Conservation (phyloP, 495 filamentous ascomycete species). For the Aspergillus bertholletiae region DNA sequence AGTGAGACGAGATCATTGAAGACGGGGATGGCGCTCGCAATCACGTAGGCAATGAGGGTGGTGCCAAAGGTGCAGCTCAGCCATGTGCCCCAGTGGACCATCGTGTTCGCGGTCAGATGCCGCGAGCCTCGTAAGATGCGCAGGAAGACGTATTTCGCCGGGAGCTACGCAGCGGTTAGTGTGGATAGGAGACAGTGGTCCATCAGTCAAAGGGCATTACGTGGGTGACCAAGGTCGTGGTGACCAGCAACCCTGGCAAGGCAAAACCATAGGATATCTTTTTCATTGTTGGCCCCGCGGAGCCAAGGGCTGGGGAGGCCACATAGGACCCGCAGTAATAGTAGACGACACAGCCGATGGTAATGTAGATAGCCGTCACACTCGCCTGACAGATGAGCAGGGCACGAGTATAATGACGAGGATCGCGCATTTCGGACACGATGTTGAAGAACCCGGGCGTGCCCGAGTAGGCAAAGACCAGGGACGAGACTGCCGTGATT, state of each 20-base stretch:
- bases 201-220: conserved; percentile 50
- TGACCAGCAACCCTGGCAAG: conserved; percentile 50
- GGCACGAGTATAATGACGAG: conserved; percentile 55
- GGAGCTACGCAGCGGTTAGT: conserved; percentile 34
- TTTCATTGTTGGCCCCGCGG: conserved; percentile 56
- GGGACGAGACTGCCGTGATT: conserved; percentile 63
- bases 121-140: conserved; percentile 52
- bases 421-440: conserved; percentile 71
- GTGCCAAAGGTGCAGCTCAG: conserved; percentile 50
- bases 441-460: conserved; percentile 68
- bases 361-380: conserved; percentile 59
- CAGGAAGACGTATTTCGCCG: conserved; percentile 57
- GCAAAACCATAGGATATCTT: conserved; percentile 74
- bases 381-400: conserved; percentile 43
- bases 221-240: conserved; percentile 27
- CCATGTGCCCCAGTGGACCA: conserved; percentile 57
- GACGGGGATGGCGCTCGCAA: conserved; percentile 68
- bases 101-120: conserved; percentile 53
- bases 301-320: conserved; percentile 64
- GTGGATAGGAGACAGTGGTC: conserved; percentile 38
- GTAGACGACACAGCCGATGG: conserved; percentile 66
- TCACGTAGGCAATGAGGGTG: conserved; percentile 59
- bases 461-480: conserved; percentile 62
- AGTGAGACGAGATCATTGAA: conserved; percentile 61
- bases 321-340: conserved; percentile 66